Conservation (phyloP, 2,329 filamentous ascomycete genomes). For the Neofusicoccum sp. region DNA sequence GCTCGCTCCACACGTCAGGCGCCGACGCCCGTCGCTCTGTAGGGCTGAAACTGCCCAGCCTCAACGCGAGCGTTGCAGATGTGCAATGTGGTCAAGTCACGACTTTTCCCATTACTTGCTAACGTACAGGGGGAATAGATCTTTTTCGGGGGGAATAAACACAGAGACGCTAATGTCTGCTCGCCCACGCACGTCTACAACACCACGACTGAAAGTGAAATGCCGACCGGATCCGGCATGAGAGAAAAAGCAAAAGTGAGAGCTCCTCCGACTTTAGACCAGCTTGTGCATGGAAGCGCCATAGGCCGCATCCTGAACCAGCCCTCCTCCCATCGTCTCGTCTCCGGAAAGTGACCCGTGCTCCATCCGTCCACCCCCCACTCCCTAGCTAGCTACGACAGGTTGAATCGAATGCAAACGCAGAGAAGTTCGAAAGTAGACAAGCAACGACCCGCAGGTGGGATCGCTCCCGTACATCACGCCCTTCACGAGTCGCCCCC, state of each 20-base stretch:
- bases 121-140: constrained; percentile 18
- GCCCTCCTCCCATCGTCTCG: constrained; percentile 4
- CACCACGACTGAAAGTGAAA: constrained; percentile 3
- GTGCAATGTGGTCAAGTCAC: constrained; percentile 3
- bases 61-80: background rate
- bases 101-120: constrained; percentile 19
- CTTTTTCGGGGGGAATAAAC: constrained; percentile 18
- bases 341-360: constrained; percentile 6
- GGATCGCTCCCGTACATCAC: background rate
- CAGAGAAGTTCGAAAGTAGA: constrained; percentile 10
- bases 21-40: background rate
- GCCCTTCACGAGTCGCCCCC: constrained; percentile 17
- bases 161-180: constrained; percentile 18
- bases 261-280: constrained; percentile 17
- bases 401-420: constrained; percentile 18
- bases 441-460: background rate
- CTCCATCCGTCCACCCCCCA: constrained; percentile 13
- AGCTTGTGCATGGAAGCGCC: constrained; percentile 3
- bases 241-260: constrained; percentile 14
- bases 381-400: constrained; percentile 18
- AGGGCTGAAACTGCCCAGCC: constrained; percentile 14
- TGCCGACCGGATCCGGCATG: background rate
- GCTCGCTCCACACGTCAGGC: constrained; percentile 11
- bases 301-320: constrained; percentile 15
- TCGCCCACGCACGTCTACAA: constrained; percentile 15